Evolutionary conservation across 1,284 basidiomycete species (phyloP).

Genomic region (Sporisorium sorghi): DNA sequence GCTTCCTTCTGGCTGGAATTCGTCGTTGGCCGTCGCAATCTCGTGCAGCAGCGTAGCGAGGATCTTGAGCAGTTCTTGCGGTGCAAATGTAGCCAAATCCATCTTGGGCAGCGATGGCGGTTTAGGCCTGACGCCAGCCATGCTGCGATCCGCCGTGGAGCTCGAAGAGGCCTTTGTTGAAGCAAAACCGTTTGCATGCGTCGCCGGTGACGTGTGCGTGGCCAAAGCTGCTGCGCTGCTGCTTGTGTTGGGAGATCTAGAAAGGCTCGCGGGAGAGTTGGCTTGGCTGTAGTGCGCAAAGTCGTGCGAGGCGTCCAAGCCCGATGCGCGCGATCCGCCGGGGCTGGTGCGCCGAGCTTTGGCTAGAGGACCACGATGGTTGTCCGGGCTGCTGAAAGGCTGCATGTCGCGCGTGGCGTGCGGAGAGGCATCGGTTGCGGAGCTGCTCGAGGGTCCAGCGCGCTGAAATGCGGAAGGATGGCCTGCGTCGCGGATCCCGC

Average conservation of each 20-base stretch:
- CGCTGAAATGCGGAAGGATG: slow-evolving; percentile 16
- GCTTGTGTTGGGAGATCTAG: slow-evolving; percentile 3
- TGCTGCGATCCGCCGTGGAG: slow-evolving; percentile 18
- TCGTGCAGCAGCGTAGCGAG: slow-evolving; percentile 90
- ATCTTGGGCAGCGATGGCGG: slow-evolving; percentile 68
- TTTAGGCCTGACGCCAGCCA: slow-evolving; percentile 8
- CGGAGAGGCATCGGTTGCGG: background rate
- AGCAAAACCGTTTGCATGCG: background rate
- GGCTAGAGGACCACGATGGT: slow-evolving; percentile 28
- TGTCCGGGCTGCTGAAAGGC: slow-evolving; percentile 35
- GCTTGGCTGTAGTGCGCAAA: slow-evolving; percentile 5
- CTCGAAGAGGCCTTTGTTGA: background rate
- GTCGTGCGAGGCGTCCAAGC: slow-evolving; percentile 12
- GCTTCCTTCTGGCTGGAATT: slow-evolving; percentile 58
- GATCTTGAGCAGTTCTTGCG: slow-evolving; percentile 80
- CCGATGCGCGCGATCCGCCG: slow-evolving; percentile 47
- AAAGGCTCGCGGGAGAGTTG: background rate
- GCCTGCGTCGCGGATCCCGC: slow-evolving; percentile 7
- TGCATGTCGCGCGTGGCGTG: slow-evolving; percentile 10
- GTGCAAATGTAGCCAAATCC: slow-evolving; percentile 74
- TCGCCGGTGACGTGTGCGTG: slow-evolving; percentile 3
- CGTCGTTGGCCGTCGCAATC: slow-evolving; percentile 91
- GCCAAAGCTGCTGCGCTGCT: background rate
- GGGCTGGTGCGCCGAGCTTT: slow-evolving; percentile 50
- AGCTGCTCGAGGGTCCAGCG: slow-evolving; percentile 12